Conservation (phyloP, 2,329 filamentous ascomycete genomes). For the Talaromyces albobiverticillius region DNA sequence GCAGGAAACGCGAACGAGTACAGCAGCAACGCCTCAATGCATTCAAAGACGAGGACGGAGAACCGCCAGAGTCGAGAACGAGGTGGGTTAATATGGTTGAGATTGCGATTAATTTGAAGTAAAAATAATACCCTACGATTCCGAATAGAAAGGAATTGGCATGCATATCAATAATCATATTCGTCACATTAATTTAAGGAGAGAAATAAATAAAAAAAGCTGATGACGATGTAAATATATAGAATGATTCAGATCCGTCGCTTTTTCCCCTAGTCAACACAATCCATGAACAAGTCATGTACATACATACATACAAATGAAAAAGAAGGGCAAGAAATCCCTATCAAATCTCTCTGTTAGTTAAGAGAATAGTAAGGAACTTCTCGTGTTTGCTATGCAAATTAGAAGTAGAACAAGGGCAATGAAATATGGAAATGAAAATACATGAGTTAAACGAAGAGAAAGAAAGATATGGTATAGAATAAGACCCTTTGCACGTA, state of each 20-base stretch:
- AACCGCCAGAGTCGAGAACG: conserved; percentile 43
- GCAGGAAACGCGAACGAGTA: conserved; percentile 28
- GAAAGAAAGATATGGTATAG: neutral
- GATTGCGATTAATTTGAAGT: conserved; percentile 40
- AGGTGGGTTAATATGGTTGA: conserved; percentile 49
- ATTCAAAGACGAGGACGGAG: conserved; percentile 26
- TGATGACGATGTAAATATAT: neutral
- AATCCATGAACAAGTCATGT: neutral
- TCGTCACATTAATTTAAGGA: neutral
- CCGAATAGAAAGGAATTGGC: too few relatives aligned
- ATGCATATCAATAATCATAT: too few relatives aligned
- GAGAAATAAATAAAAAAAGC: conserved; percentile 2
- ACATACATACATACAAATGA: conserved; percentile 8
- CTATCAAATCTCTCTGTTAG: neutral
- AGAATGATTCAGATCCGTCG: neutral
- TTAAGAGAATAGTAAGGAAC: neutral
- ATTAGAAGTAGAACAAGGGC: neutral
- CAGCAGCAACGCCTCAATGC: conserved; percentile 18
- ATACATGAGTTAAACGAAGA: neutral
- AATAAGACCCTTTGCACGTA: neutral
- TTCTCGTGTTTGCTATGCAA: neutral
- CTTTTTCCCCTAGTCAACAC: neutral
- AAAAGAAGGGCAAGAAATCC: neutral
- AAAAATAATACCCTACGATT: too few relatives aligned
- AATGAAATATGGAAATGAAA: neutral